Evolutionary conservation across 192 early-diverging fungal genomes (phyloP).

Genomic region (Cladochytrium replicatum): DNA sequence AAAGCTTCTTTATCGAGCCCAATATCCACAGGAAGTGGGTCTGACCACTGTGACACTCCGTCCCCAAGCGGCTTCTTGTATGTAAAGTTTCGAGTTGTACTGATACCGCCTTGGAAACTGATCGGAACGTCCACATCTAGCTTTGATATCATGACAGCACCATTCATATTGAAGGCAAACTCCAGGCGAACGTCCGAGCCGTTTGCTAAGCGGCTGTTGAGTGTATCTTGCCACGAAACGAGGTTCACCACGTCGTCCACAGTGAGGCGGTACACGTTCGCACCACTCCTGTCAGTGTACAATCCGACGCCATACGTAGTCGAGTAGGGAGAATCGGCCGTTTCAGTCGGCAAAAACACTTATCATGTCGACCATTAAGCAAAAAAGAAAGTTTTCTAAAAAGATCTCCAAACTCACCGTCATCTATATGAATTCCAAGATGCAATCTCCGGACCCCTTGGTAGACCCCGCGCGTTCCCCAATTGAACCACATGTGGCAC

Average conservation of each 20-base stretch:
- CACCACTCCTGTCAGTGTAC: constrained; percentile 13
- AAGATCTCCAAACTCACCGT: no score
- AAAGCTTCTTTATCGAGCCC: not conserved
- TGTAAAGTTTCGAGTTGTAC: not conserved
- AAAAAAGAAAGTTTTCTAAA: no score
- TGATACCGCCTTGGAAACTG: no score
- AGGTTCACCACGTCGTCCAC: constrained; percentile 17
- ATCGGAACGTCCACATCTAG: no score
- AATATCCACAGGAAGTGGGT: constrained; percentile 2
- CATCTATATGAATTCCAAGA: constrained; percentile 28
- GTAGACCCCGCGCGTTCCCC: constrained; percentile 35
- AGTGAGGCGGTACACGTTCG: constrained; percentile 15
- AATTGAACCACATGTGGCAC: constrained; percentile 29
- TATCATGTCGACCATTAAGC: no score
- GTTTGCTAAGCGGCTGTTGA: constrained; percentile 21
- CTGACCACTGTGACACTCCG: constrained; percentile 28
- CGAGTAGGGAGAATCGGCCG: no score
- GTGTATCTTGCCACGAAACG: constrained; percentile 27
- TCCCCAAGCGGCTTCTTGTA: constrained; percentile 29
- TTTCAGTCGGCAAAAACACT: no score
- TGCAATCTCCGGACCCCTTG: constrained; percentile 36
- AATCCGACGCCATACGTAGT: no score
- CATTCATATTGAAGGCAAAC: constrained; percentile 31
- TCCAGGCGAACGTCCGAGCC: constrained; percentile 27
- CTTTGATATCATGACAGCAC: no score